Evolutionary conservation across 2,329 filamentous ascomycete species (phyloP).

Genomic region (Myotisia sp.): DNA sequence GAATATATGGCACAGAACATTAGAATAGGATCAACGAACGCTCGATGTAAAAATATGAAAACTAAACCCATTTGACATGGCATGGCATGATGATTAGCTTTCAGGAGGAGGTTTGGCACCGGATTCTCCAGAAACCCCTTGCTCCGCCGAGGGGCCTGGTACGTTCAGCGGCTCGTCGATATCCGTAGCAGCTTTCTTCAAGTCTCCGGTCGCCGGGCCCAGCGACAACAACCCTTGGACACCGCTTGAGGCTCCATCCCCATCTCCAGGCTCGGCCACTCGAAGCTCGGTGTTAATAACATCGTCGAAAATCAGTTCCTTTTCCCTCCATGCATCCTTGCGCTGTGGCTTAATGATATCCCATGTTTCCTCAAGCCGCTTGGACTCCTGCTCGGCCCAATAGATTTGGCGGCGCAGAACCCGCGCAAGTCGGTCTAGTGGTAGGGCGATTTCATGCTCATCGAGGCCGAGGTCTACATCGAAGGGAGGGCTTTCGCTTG

Average conservation of each 20-base stretch:
- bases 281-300: conserved; percentile 28
- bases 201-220: no score
- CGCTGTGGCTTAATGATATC: conserved; percentile 24
- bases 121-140: no score
- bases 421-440: conserved; percentile 30
- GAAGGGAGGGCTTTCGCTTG: conserved; percentile 23
- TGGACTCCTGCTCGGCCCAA: conserved; percentile 34
- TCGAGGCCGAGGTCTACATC: conserved; percentile 30
- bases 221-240: no score
- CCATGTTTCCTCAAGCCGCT: conserved; percentile 27
- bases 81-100: not conserved
- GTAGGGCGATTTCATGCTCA: conserved; percentile 29
- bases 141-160: no score
- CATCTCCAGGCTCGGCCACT: no score
- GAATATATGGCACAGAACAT: no score
- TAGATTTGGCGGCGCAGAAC: conserved; percentile 34
- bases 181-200: no score
- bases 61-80: not conserved
- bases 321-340: conserved; percentile 28
- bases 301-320: conserved; percentile 31
- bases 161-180: no score
- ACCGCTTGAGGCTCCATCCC: no score
- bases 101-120: no score
- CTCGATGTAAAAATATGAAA: no score
- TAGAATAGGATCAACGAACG: no score